Conservation (phyloP, 768 basidiomycete genomes). For the Artomyces pyxidatus region DNA sequence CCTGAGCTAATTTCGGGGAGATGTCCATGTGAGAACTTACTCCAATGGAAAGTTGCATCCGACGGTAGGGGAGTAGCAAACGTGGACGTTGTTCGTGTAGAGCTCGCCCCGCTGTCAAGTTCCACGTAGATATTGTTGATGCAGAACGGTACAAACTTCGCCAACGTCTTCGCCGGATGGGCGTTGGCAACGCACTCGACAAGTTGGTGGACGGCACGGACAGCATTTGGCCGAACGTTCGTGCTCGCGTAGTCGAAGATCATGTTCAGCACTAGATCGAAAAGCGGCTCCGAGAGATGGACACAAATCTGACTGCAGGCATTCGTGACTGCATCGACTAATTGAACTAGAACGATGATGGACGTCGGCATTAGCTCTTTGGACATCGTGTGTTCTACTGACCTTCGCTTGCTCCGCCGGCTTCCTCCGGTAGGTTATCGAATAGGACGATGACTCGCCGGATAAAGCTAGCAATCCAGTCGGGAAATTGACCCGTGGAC, state of each 20-base stretch:
- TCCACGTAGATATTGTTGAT: slow-evolving; percentile 61
- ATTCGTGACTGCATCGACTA: slow-evolving; percentile 68
- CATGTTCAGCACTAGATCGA: slow-evolving; percentile 75
- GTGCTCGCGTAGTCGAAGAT: slow-evolving; percentile 77
- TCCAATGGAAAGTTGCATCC: slow-evolving; percentile 86
- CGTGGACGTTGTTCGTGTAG: slow-evolving; percentile 59
- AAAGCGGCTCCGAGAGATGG: slow-evolving; percentile 66
- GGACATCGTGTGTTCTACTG: slow-evolving; percentile 1
- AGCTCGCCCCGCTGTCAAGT: slow-evolving; percentile 80
- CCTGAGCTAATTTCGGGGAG: background rate
- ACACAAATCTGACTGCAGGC: slow-evolving; percentile 74
- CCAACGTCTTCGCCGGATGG: slow-evolving; percentile 66
- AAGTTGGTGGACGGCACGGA: slow-evolving; percentile 79
- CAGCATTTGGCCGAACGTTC: slow-evolving; percentile 77
- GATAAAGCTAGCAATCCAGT: slow-evolving; percentile 80
- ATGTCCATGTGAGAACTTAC: slow-evolving; percentile 32
- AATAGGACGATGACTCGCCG: slow-evolving; percentile 71
- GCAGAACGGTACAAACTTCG: slow-evolving; percentile 72
- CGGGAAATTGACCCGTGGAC: slow-evolving; percentile 66
- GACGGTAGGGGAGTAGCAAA: slow-evolving; percentile 58
- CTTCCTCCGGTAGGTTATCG: slow-evolving; percentile 82
- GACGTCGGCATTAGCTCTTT: background rate
- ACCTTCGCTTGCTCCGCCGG: slow-evolving; percentile 63
- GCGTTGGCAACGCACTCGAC: slow-evolving; percentile 83
- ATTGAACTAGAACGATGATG: slow-evolving; percentile 39